These are phyloP conservation scores for Starmerella tilneyi DNA, from an alignment of 805 yeast species.

Conservation along the genomic window DNA sequence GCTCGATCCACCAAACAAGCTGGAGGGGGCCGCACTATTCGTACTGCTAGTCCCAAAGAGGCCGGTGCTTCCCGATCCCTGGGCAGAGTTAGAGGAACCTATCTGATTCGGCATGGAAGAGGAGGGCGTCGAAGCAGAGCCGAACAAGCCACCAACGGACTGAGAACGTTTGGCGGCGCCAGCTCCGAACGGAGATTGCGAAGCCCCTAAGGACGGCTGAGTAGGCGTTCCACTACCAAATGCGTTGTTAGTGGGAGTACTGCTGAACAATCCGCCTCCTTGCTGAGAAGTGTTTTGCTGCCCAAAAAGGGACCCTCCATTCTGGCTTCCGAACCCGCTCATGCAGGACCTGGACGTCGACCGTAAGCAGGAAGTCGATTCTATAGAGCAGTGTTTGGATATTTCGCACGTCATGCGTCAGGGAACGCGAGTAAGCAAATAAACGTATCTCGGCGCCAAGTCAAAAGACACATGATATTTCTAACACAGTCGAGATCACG, in stretches of 20 bases:
- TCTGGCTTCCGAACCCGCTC: conserved; percentile 9
- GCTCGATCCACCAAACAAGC: no score
- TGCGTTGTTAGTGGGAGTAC: not conserved
- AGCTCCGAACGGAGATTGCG: not conserved
- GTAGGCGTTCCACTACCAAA: not conserved
- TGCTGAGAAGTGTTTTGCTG: not conserved
- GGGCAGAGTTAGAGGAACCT: not conserved
- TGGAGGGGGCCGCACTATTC: no score
- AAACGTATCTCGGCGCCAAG: no score
- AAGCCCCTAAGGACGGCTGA: not conserved
- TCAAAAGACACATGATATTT: no score
- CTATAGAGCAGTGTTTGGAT: no score
- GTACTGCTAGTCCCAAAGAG: not conserved
- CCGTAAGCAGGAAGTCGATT: no score
- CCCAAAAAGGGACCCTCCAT: not conserved
- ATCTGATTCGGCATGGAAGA: no score
- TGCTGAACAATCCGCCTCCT: conserved; percentile 2
- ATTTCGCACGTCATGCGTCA: no score
- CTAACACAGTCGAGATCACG: no score
- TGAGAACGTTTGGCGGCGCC: not conserved
- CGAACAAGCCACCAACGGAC: conserved; percentile 3
- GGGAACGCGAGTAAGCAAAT: no score
- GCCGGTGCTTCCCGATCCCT: no score
- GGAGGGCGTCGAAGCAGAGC: no score
- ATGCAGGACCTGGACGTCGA: not conserved